Conservation (phyloP, 2,329 filamentous ascomycete genomes). For the Colletotrichum lentis region DNA sequence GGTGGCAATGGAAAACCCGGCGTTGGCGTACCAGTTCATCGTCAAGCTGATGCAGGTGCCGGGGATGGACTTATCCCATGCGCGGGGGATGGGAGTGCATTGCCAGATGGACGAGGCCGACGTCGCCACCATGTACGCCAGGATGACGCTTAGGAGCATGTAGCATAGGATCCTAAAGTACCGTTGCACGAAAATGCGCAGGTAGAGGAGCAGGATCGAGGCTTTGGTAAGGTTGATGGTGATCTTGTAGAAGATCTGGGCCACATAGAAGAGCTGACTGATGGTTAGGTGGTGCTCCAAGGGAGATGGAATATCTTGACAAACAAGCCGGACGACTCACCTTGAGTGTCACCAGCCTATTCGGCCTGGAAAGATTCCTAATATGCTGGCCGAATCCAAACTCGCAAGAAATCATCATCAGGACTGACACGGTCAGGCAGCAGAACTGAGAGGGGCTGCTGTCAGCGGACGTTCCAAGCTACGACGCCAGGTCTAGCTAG, state of each 20-base stretch:
- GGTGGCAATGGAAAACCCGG: slow-evolving; percentile 37
- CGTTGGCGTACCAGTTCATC: slow-evolving; percentile 37
- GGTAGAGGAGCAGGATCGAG: slow-evolving; percentile 62
- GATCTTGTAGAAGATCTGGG: slow-evolving; percentile 63
- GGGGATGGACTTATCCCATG: slow-evolving; percentile 49
- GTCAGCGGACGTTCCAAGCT: background rate
- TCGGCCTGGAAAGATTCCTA: slow-evolving; percentile 44
- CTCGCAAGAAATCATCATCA: slow-evolving; percentile 52
- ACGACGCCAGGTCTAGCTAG: too few relatives aligned
- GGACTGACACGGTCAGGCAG: slow-evolving; percentile 48
- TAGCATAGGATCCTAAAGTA: slow-evolving; percentile 57
- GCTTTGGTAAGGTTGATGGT: slow-evolving; percentile 62
- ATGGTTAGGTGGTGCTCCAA: background rate
- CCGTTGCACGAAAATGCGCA: slow-evolving; percentile 59
- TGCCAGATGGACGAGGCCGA: slow-evolving; percentile 58
- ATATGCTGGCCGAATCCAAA: slow-evolving; percentile 56
- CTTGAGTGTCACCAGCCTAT: slow-evolving; percentile 51
- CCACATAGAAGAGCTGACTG: slow-evolving; percentile 57
- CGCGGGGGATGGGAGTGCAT: slow-evolving; percentile 57
- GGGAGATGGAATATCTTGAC: background rate
- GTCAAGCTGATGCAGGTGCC: slow-evolving; percentile 43
- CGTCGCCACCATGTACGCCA: slow-evolving; percentile 57
- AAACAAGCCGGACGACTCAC: slow-evolving; percentile 37
- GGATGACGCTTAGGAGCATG: slow-evolving; percentile 52
- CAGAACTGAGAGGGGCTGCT: slow-evolving; percentile 44